Base-by-base conservation (phyloP, 352 stramenopile species). In the Globisporangium parvum region DNA sequence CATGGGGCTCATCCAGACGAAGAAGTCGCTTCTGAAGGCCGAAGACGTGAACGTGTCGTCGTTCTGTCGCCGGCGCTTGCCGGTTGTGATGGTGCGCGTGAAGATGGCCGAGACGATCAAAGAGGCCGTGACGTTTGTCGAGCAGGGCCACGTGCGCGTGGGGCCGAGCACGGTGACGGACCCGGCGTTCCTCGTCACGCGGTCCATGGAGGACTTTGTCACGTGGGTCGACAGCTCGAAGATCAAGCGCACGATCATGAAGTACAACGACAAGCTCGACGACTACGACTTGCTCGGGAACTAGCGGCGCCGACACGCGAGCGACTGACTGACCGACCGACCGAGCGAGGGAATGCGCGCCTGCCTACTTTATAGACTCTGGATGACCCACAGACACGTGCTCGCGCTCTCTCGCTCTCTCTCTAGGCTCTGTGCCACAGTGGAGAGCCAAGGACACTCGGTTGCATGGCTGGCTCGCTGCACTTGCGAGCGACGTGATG, bases 261-360 rank as follows among this genome's bases (percentile, higher is more conserved):
- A 98, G 70, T 99, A 99, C 84, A 99, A 99, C 83, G 96, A 99
- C 74, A 99, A 99, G 70, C 76, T 99, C 48, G 98, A 99, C 86
- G 98, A 99, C 82, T 99, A 98, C 80, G 97, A 99, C 71, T 75
- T 99, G 59, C 87, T 99, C 8, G 89, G 90, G 52, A 96, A 97
- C 64, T 98, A 96, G 62, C 11, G 23, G 21, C 10, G n/a, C n/a
- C n/a, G n/a, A n/a, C n/a, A n/a, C n/a, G n/a, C n/a, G n/a, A n/a
- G n/a, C n/a, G 28, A 8, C 14, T 11, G 6, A 40, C 10, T 14
- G 12, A 51, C 20, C 24, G 23, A 20, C 17, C 8, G 1, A 21
- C 20, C 23, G 45, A 33, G 23, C 11, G 11, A 12, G 10, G n/a
- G n/a, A n/a, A n/a, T n/a, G n/a, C n/a, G n/a, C n/a, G n/a, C n/a